Base-by-base conservation (phyloP, 192 early-diverging fungal genomes). In the Oehlia diaphana region DNA sequence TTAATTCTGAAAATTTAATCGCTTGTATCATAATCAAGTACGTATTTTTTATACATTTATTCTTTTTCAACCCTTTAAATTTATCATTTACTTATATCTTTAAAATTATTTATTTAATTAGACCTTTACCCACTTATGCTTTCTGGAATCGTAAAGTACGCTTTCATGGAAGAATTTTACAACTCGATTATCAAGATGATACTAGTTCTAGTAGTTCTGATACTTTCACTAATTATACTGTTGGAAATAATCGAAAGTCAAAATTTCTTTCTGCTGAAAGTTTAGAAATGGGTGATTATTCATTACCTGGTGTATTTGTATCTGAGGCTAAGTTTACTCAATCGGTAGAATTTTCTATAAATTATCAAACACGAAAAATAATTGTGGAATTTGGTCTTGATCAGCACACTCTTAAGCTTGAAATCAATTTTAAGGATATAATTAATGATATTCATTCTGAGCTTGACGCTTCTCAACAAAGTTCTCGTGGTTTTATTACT, bases 351-450 rank as follows among this genome's bases (percentile, higher is more conserved):
- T 78, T 81, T 35, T 23, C 47, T 6, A 26, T 86, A 3, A 50
- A 82, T 21, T 86, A 79, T 14, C 53, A 82, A 14, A 64, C 33
- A n/a, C 69, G 82, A 19, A 82, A 65, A 2, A 47, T 82, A 10
- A 35, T 75, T n/a, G 63, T 87, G 0, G 61, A 70, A 39, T 87
- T 87, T 63, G 19, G 62, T 58, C 42, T 82, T 53, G 6, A 14
- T 7, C 0, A 26, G 26, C 8, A 74, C 12, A 47, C 8, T 0
- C 68, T 50, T 26, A 67, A 72, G 33, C 3, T 85, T 39, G 86
- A 87, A 44, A 71, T 68, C 31, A 72, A 67, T 42, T 87, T 87
- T 33, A 85, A 87, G 33, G 82, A 83, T 69, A 58, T 87, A 0
- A 37, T 62, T 8, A 79, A 70, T 0, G 80, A 81, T 12, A 68